These are phyloP conservation scores for Podila minutissima DNA, from an alignment of 192 early-diverging fungal species.

Conservation along the genomic window DNA sequence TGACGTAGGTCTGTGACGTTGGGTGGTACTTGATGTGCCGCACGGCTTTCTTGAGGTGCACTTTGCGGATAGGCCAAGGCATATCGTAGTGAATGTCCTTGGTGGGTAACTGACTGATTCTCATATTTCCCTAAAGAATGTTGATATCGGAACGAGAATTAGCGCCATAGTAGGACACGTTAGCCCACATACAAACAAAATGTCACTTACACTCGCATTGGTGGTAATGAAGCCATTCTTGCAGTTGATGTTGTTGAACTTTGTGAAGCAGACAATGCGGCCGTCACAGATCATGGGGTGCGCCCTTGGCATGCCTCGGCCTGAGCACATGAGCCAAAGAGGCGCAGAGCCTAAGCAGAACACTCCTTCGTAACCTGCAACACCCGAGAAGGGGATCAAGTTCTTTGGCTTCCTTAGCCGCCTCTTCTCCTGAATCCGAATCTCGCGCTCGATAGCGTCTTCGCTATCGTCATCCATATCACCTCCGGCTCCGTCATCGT, in stretches of 20 bases:
- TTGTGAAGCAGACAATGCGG: conserved; percentile 72
- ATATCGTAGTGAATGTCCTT: conserved; percentile 76
- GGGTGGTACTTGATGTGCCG: conserved; percentile 88
- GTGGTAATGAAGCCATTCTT: conserved; percentile 80
- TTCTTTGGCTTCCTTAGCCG: conserved; percentile 17
- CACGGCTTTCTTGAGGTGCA: conserved; percentile 70
- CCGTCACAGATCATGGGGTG: conserved; percentile 81
- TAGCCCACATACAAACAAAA: neutral
- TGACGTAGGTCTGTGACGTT: conserved; percentile 81
- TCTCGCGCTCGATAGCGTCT: conserved; percentile 39
- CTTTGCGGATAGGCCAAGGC: conserved; percentile 80
- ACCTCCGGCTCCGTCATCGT: conserved; percentile 36
- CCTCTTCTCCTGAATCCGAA: conserved; percentile 21
- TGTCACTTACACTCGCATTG: conserved; percentile 67
- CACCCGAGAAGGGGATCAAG: conserved; percentile 61
- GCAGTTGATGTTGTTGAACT: conserved; percentile 82
- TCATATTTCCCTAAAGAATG: conserved; percentile 62
- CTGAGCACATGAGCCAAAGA: conserved; percentile 76
- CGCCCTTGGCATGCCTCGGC: conserved; percentile 68
- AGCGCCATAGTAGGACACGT: neutral
- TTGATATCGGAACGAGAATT: conserved; percentile 1
- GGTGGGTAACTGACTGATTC: conserved; percentile 72
- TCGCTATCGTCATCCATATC: conserved; percentile 33
- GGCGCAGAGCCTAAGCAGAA: conserved; percentile 78
- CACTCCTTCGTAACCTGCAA: conserved; percentile 74